These are phyloP conservation scores for Lactarius tabidus DNA, from an alignment of 768 basidiomycete species.

Conservation along the genomic window DNA sequence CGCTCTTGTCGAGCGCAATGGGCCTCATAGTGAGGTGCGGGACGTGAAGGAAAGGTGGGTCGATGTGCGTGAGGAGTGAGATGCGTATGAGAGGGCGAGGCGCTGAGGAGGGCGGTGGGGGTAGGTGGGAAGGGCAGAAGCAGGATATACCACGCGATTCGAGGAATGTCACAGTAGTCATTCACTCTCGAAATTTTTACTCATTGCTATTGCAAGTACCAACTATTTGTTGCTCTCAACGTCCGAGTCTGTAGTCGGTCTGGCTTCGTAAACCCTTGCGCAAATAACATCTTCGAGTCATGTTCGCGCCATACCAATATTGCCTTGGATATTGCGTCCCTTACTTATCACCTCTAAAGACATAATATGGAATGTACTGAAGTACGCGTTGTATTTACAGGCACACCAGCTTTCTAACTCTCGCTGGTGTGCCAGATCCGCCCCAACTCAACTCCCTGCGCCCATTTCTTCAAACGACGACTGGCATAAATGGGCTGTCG, in stretches of 20 bases:
- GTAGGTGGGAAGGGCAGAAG: conserved; percentile 21
- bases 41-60: conserved; percentile 94
- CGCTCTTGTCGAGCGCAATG: conserved; percentile 63
- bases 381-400: no score
- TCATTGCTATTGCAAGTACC: conserved; percentile 70
- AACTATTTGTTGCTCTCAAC: conserved; percentile 87
- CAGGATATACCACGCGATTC: conserved; percentile 23
- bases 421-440: no score
- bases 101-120: conserved; percentile 34
- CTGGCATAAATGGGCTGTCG: conserved; percentile 25
- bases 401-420: no score
- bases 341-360: no score
- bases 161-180: conserved; percentile 41
- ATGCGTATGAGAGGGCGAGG: conserved; percentile 77
- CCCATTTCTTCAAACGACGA: no score
- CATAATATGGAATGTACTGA: no score
- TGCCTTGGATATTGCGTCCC: conserved; percentile 76
- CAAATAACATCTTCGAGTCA: conserved; percentile 50
- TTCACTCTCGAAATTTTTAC: conserved; percentile 77
- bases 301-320: no score
- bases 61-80: conserved; percentile 78
- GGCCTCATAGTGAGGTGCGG: conserved; percentile 53
- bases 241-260: conserved; percentile 85
- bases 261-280: conserved; percentile 75
- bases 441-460: no score